These are phyloP conservation scores for Boletus mariae DNA, from an alignment of 1,284 basidiomycete species.

Conservation along the genomic window DNA sequence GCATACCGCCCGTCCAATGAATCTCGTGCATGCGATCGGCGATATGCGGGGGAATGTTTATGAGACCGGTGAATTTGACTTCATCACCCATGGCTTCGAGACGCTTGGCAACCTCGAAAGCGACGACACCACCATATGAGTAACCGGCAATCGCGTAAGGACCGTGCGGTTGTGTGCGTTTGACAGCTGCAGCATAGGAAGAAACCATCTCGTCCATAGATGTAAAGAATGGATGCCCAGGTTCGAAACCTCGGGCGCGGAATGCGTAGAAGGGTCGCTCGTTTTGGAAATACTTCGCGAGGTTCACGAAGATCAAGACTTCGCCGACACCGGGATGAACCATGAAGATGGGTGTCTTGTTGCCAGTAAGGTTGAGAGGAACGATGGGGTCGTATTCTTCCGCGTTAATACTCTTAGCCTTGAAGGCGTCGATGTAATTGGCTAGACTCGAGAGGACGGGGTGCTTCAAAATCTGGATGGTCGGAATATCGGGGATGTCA, in stretches of 20 bases:
- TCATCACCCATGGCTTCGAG: constrained; percentile 34
- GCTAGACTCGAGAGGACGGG: constrained; percentile 33
- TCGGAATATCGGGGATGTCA: constrained; percentile 34
- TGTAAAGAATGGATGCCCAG: constrained; percentile 32
- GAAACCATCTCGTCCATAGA: constrained; percentile 40
- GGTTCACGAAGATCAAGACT: constrained; percentile 40
- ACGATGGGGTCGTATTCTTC: constrained; percentile 34
- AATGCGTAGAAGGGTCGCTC: constrained; percentile 41
- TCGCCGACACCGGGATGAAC: constrained; percentile 43
- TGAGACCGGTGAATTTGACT: constrained; percentile 38
- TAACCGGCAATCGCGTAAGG: constrained; percentile 45
- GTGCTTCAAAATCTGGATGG: constrained; percentile 38
- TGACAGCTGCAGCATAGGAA: constrained; percentile 36
- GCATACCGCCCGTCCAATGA: constrained; percentile 37
- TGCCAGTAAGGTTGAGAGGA: constrained; percentile 34
- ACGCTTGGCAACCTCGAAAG: constrained; percentile 41
- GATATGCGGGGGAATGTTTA: constrained; percentile 41
- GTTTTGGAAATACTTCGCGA: constrained; percentile 34
- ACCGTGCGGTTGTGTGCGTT: constrained; percentile 35
- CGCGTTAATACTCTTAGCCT: constrained; percentile 6
- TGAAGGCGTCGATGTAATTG: constrained; percentile 20
- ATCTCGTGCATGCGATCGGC: constrained; percentile 40
- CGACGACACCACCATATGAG: constrained; percentile 44
- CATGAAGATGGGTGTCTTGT: constrained; percentile 41
- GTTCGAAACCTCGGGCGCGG: constrained; percentile 41